Evolutionary conservation across 2,329 filamentous ascomycete genomes (phyloP).

Genomic region (Phaeoacremonium minimum): DNA sequence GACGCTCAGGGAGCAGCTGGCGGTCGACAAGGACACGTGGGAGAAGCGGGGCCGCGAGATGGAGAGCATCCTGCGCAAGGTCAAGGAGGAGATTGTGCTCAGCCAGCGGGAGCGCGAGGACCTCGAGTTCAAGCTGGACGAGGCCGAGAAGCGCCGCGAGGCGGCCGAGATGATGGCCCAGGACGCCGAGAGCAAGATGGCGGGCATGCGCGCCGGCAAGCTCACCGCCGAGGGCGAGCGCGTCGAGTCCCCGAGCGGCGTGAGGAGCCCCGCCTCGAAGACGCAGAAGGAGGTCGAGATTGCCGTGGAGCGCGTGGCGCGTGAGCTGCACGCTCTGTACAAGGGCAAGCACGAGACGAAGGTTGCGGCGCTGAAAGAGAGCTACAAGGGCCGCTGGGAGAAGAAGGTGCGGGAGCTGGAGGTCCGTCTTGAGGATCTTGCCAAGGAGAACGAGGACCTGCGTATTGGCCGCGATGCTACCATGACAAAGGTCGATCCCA

Average conservation of each 20-base stretch:
- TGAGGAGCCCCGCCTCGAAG: slow-evolving; percentile 21
- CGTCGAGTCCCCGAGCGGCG: slow-evolving; percentile 31
- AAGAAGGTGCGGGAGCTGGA: slow-evolving; percentile 82
- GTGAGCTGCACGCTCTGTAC: slow-evolving; percentile 88
- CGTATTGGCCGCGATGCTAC: slow-evolving; percentile 61
- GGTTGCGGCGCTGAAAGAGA: slow-evolving; percentile 82
- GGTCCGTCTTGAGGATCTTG: slow-evolving; percentile 61
- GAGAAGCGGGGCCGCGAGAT: slow-evolving; percentile 82
- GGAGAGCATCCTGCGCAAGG: slow-evolving; percentile 72
- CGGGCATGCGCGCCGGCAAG: slow-evolving; percentile 65
- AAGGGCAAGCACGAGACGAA: slow-evolving; percentile 98
- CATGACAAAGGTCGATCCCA: slow-evolving; percentile 53
- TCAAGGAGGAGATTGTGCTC: slow-evolving; percentile 76
- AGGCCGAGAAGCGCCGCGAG: slow-evolving; percentile 69
- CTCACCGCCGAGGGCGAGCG: slow-evolving; percentile 29
- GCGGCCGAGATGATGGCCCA: slow-evolving; percentile 72
- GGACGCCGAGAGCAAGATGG: slow-evolving; percentile 72
- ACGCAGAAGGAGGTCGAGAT: slow-evolving; percentile 68
- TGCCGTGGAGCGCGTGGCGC: slow-evolving; percentile 85
- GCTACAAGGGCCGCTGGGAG: slow-evolving; percentile 83
- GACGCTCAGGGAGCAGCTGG: slow-evolving; percentile 63
- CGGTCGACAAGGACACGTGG: slow-evolving; percentile 76
- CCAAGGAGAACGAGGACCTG: slow-evolving; percentile 71
- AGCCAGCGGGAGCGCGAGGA: slow-evolving; percentile 79
- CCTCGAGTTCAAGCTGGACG: slow-evolving; percentile 69